Percentiles rank a stretch among this genome's conserved stretches.
These are phyloP conservation scores for Hanseniaspora meyeri DNA, from an alignment of 805 yeast genomes.

Conservation along the genomic window DNA sequence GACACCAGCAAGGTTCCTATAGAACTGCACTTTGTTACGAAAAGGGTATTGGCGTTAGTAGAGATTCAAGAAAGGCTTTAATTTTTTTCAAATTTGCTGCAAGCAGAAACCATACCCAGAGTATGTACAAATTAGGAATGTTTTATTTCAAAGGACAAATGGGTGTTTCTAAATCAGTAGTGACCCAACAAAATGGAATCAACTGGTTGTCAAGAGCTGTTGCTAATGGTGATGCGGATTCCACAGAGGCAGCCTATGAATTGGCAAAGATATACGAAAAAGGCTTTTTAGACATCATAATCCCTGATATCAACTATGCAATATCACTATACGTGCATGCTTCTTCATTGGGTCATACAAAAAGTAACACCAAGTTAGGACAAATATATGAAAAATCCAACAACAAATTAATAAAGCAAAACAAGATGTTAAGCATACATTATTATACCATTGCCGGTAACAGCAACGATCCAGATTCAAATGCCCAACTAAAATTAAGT, in stretches of 20 bases:
- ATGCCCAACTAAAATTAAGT: conserved; percentile 83
- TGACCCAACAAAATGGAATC: conserved; percentile 72
- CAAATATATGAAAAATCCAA: conserved; percentile 69
- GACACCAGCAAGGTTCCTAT: conserved; percentile 83
- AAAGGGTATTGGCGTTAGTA: conserved; percentile 83
- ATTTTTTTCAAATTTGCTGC: conserved; percentile 81
- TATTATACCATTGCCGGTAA: conserved; percentile 85
- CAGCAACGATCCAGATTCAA: conserved; percentile 57
- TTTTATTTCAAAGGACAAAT: conserved; percentile 72
- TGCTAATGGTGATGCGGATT: conserved; percentile 68
- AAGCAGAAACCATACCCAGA: conserved; percentile 86
- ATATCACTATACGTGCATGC: conserved; percentile 76
- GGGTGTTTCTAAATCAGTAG: conserved; percentile 61
- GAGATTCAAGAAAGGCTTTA: conserved; percentile 76
- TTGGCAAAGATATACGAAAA: conserved; percentile 69
- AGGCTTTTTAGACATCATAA: conserved; percentile 78
- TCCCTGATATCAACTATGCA: conserved; percentile 73
- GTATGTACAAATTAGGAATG: conserved; percentile 84
- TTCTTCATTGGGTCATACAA: conserved; percentile 74
- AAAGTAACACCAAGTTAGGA: conserved; percentile 70
- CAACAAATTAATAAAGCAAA: conserved; percentile 49
- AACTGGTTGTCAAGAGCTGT: conserved; percentile 87
- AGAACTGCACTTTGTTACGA: conserved; percentile 85
- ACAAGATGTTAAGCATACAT: conserved; percentile 74
- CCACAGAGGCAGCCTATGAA: conserved; percentile 90